Percentiles rank a stretch among this genome's conserved stretches.
Evolutionary conservation across 352 stramenopile genomes (phyloP).

Genomic region (Globisporangium takayamanum): DNA sequence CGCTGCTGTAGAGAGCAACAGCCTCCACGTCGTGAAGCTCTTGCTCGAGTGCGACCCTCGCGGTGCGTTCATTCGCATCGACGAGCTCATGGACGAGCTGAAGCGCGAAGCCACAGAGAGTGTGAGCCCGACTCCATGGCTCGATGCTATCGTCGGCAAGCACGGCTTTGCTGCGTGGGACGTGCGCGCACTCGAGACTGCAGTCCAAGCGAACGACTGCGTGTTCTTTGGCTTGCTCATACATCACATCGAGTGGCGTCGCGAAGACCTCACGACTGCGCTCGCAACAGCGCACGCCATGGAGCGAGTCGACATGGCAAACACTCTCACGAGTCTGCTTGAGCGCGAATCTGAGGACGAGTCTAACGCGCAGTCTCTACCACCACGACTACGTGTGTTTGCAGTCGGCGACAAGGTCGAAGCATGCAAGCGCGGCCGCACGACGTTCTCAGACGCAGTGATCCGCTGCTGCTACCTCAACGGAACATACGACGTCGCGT

Average conservation of each 20-base stretch:
- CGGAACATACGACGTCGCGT: slow-evolving; percentile 19
- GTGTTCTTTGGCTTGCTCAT: slow-evolving; percentile 5
- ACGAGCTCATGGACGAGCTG: slow-evolving; percentile 19
- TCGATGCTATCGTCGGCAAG: slow-evolving; percentile 5
- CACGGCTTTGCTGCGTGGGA: slow-evolving; percentile 5
- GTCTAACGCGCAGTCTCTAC: neutral
- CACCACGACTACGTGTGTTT: neutral
- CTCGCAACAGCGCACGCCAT: neutral
- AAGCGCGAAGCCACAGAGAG: slow-evolving; percentile 5
- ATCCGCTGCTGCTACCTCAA: slow-evolving; percentile 18
- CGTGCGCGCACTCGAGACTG: neutral
- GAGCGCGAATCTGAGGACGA: no score
- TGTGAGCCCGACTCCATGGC: neutral
- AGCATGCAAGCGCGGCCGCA: neutral
- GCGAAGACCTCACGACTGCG: slow-evolving; percentile 1
- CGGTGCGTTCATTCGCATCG: slow-evolving; percentile 19
- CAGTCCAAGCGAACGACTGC: slow-evolving; percentile 2
- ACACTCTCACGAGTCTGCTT: neutral
- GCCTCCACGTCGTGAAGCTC: slow-evolving; percentile 19
- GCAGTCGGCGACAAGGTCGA: slow-evolving; percentile 7
- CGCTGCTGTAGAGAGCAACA: slow-evolving; percentile 6
- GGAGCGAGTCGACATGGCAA: neutral
- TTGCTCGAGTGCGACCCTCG: slow-evolving; percentile 25
- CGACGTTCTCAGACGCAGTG: slow-evolving; percentile 10
- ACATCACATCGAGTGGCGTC: slow-evolving; percentile 5